These are phyloP conservation scores for Cucurbitaria berberidis DNA, from an alignment of 2,329 filamentous ascomycete species.

Conservation along the genomic window DNA sequence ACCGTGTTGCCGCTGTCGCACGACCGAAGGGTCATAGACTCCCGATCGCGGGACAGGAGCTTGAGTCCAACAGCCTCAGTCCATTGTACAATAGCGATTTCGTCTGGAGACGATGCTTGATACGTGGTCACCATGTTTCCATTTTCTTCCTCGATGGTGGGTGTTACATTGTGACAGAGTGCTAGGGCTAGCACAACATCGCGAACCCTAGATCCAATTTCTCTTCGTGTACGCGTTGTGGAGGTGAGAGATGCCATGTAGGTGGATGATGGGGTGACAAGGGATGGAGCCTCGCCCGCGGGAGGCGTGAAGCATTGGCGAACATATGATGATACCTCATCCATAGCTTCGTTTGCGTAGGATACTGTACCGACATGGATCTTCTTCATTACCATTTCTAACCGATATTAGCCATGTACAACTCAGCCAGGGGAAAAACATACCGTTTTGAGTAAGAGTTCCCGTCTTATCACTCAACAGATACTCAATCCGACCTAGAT, in stretches of 20 bases:
- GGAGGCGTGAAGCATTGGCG: conserved; percentile 75
- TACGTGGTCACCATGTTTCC: conserved; percentile 82
- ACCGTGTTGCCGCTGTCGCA: conserved; percentile 74
- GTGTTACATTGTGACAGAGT: conserved; percentile 96
- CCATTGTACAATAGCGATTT: conserved; percentile 97
- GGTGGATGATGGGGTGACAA: conserved; percentile 79
- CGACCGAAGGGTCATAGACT: conserved; percentile 81
- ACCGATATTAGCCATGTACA: conserved; percentile 21
- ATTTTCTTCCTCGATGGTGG: conserved; percentile 82
- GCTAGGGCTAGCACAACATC: conserved; percentile 92
- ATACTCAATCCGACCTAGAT: conserved; percentile 94
- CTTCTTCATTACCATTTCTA: conserved; percentile 97
- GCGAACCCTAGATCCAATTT: conserved; percentile 90
- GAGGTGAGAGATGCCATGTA: conserved; percentile 66
- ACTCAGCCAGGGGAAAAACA: conserved; percentile 23
- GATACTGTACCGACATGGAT: conserved; percentile 98
- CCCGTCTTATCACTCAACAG: conserved; percentile 96
- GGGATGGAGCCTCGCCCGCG: conserved; percentile 39
- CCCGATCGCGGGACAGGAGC: conserved; percentile 83
- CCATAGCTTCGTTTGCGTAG: conserved; percentile 98
- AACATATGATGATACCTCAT: conserved; percentile 88
- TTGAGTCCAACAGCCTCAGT: conserved; percentile 90
- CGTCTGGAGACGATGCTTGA: conserved; percentile 95
- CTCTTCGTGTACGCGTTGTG: conserved; percentile 83
- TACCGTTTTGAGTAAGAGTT: conserved; percentile 90